Base-by-base conservation (phyloP, 176 grass and related monocot species). In the Thinopyrum elongatum region DNA sequence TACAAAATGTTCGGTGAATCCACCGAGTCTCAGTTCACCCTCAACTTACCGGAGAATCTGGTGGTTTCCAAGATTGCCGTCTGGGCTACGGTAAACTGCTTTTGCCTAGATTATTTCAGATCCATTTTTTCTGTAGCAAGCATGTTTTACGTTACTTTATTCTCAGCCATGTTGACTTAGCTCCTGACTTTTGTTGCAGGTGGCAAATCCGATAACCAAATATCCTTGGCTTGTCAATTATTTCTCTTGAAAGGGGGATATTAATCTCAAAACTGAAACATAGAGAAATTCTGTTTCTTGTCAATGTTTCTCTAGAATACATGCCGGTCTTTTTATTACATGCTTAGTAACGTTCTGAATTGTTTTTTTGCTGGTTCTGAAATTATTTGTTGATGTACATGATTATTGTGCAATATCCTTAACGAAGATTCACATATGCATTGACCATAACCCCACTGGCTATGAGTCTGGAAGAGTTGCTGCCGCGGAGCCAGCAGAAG, bases 181-280 rank as follows among this genome's bases (percentile, higher is more conserved):
- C 17, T 67, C 60, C 66, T 25, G 19, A 39, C 16, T 26, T 85
- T 80, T 72, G 7, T 85, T 92, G 84, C 90, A 95, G 94, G 94
- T 98, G 82, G 97, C 94, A 75, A 98, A 98, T 87, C 97, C 94
- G 51, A 92, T 98, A 77, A 92, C 94, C 26, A 98, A 95, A 98
- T 98, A 98, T 98, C 95, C 93, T 98, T 95, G 31, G 16, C 34
- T 26, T 51, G 16, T 6, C 46, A 55, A 4, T 53, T 58, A 78
- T 88, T 73, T 62, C 49, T 9, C 78, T 73, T 42, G 59, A 60
- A 67, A 15, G 9, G 23, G 23, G 16, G 15, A 17, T 51, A 28
- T 25, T 73, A 49, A 62, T 87, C 69, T 63, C 8, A 22, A 74
- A 80, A 62, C 13, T 25, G 5, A 25, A 80, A 16, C 51, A 34